Evolutionary conservation across 257 asterid genomes (phyloP).

Genomic region (Solanum paucissectum): DNA sequence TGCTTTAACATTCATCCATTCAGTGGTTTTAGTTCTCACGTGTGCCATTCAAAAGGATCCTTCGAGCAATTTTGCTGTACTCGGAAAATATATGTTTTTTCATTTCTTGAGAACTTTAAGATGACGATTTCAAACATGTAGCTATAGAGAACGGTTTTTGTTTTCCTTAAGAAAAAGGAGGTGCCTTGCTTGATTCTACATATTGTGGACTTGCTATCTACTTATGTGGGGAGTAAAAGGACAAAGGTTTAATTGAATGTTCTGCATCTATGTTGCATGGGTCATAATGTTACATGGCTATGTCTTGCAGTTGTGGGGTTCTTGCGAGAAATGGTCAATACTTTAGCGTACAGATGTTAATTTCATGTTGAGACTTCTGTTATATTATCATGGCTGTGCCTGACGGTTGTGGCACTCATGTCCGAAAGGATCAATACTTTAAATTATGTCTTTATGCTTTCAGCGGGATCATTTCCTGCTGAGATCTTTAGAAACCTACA

Average conservation of each 20-base stretch:
- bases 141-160: background rate
- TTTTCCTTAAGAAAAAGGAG: background rate
- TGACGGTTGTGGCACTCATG: background rate
- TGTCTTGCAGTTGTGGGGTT: background rate
- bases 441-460: background rate
- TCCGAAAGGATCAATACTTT: background rate
- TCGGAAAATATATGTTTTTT: background rate
- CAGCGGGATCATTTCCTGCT: background rate
- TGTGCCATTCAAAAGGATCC: background rate
- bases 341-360: background rate
- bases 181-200: background rate
- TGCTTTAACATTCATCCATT: background rate
- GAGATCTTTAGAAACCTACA: background rate
- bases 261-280: background rate
- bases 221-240: background rate
- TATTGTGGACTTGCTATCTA: background rate
- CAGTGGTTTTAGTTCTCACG: background rate
- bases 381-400: background rate
- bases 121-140: background rate
- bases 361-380: background rate
- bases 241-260: background rate
- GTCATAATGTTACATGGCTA: background rate
- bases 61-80: background rate
- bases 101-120: background rate
- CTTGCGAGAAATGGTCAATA: background rate